A percentile compares a stretch with the other conserved stretches of the same genome.
Conservation (phyloP, 305 asterid genomes). For the Plantago coronopus region DNA sequence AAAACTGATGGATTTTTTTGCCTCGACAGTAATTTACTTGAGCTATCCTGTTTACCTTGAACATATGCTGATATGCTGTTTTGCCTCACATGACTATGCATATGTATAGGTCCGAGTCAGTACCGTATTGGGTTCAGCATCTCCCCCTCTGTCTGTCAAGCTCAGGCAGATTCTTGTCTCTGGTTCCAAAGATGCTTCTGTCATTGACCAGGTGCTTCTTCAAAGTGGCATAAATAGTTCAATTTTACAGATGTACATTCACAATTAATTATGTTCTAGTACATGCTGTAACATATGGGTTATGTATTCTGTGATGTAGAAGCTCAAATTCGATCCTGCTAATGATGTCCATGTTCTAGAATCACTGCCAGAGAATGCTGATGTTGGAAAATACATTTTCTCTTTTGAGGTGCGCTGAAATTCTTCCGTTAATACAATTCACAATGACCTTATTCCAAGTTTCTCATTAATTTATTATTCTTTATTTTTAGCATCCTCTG, state of each 20-base stretch:
- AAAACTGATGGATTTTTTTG: conserved; percentile 16
- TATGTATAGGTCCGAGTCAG: conserved; percentile 60
- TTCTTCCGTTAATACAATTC: conserved; percentile 21
- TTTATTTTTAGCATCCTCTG: conserved; percentile 20
- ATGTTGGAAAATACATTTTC: conserved; percentile 64
- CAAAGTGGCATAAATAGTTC: conserved; percentile 22
- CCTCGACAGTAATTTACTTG: not conserved
- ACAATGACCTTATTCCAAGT: conserved; percentile 15
- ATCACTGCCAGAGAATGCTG: conserved; percentile 54
- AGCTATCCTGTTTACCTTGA: conserved; percentile 14
- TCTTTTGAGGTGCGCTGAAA: conserved; percentile 74
- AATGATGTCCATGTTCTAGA: conserved; percentile 65
- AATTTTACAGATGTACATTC: conserved; percentile 1
- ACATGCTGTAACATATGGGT: conserved; percentile 20
- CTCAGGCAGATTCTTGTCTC: conserved; percentile 75
- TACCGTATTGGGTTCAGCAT: conserved; percentile 77
- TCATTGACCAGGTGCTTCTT: conserved; percentile 55
- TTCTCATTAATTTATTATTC: conserved; percentile 17
- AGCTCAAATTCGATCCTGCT: conserved; percentile 59
- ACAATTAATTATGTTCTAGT: conserved; percentile 10
- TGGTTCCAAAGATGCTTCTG: conserved; percentile 82
- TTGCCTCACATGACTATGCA: conserved; percentile 19
- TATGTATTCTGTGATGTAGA: conserved; percentile 48
- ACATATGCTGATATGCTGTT: conserved; percentile 16
- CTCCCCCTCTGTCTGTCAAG: conserved; percentile 73